Base-by-base conservation (phyloP, 116 monocot species). In the Dioscorea cayenensis region DNA sequence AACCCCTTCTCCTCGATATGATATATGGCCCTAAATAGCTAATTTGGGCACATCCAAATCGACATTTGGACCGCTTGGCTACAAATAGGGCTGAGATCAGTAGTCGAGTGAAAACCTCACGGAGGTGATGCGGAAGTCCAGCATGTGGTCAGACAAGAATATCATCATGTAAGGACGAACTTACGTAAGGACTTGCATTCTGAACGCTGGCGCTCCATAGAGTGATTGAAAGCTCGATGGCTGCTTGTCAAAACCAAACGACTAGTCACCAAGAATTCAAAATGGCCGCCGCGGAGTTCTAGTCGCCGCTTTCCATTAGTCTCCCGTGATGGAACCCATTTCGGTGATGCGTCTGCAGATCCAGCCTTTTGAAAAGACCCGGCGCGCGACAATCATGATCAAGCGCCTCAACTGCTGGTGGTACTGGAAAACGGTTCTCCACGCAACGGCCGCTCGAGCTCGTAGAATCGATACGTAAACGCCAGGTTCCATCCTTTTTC, bases 361-460 rank as follows among this genome's bases (percentile, higher is more conserved):
- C 37, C 7, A 67, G 38, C n/a, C n/a, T n/a, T 67, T 67, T 3
- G 37, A 21, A 14, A n/a, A 67, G 38, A 67, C n/a, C 20, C n/a
- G 35, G 67, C 67, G 17, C 37, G 12, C n/a, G 21, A 19, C 5
- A 67, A 19, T 21, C n/a, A n/a, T 71, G 59, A 71, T 71, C 71
- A 7, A 71, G 35, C n/a, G n/a, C 71, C 14, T 71, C 32, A 1
- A 65, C 51, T 19, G 28, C 21, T n/a, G n/a, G n/a, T 10, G 73
- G 62, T 51, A 74, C 66, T 2, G 65, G 65, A 52, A 74, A 74
- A 10, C 28, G 49, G 51, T 74, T 49, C 52, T 74, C 51, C 12
- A 74, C 43, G 65, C 66, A 23, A 66, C 49, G 11, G 51, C n/a
- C n/a, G n/a, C n/a, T n/a, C n/a, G n/a, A n/a, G n/a, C n/a, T n/a